Base-by-base conservation (phyloP, 148 eudicot genomes). In the Silene uniflora region DNA sequence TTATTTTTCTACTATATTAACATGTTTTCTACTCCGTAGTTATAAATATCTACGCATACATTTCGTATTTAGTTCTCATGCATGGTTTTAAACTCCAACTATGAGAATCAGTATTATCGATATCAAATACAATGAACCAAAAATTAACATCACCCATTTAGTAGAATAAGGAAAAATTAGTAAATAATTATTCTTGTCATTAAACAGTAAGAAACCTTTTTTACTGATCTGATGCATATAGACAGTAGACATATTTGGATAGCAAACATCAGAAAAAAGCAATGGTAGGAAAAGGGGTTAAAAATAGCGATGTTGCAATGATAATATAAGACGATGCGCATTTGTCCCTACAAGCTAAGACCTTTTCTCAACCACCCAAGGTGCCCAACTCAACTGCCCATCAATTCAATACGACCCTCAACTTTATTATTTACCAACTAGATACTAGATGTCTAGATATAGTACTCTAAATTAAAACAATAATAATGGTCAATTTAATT, bases 371-470 rank as follows among this genome's bases (percentile, higher is more conserved):
- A 69, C 82, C 82, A 73, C 76, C 70, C 74, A 79, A 27, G 69
- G 82, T 79, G 78, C 74, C 77, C 73, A 77, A 27, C 80, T 69
- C 73, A 77, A 27, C 80, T 69, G 35, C 58, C 59, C 42, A 71
- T 55, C 62, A 71, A 32, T 29, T 1, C 3, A 71, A 71, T 6
- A 24, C 14, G 42, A 9, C 70, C 39, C 67, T 6, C n/a, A n/a
- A 25, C 67, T 62, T 62, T 39, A 67, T 65, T 65, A 65, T 32
- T 27, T 16, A 67, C 49, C 54, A 35, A n/a, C 71, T 67, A 14
- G 39, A 35, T 8, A 49, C 55, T 67, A 39, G 1, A 19, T 32
- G 29, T n/a, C n/a, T n/a, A n/a, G n/a, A 27, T 1, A 2, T 27
- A n/a, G n/a, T 62, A 62, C 29, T 62, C 22, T 23, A 52, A 13